Evolutionary conservation across 371 early-diverging fungal species (phyloP).

Genomic region (Mortierella sp.): DNA sequence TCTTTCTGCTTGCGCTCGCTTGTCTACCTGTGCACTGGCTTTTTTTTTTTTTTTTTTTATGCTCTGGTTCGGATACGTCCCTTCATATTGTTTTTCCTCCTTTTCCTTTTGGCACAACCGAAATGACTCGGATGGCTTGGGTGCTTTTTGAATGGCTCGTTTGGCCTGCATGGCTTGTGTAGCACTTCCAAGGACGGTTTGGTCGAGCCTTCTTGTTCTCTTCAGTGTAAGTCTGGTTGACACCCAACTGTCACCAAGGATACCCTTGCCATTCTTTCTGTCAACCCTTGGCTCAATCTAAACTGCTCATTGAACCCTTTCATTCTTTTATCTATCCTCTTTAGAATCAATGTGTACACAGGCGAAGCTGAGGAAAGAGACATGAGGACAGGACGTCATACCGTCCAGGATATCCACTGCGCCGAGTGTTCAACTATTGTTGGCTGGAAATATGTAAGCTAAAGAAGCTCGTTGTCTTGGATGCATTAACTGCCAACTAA

Average conservation of each 20-base stretch:
- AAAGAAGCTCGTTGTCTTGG: neutral
- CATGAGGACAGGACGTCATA: slow-evolving; percentile 79
- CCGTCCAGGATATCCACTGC: slow-evolving; percentile 73
- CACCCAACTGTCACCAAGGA: no score
- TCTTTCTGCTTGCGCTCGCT: no score
- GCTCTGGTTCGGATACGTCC: no score
- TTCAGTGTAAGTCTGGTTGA: slow-evolving; percentile 64
- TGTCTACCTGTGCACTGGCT: no score
- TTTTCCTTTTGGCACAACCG: no score
- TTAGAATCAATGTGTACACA: slow-evolving; percentile 70
- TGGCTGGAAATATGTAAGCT: slow-evolving; percentile 73
- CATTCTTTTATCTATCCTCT: neutral
- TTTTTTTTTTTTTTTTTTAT: no score
- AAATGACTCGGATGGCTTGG: no score
- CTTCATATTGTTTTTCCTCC: no score
- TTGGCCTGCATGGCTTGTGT: neutral
- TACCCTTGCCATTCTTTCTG: neutral
- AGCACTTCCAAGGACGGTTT: slow-evolving; percentile 72
- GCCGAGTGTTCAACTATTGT: slow-evolving; percentile 64
- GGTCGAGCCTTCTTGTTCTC: slow-evolving; percentile 75
- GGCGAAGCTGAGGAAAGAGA: slow-evolving; percentile 66
- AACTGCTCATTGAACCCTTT: no score
- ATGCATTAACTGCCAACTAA: neutral
- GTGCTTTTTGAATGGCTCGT: no score
- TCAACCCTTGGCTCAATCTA: neutral